Evolutionary conservation across 202 grass and related monocot genomes (phyloP).

Genomic region (Miscanthus sacchariflorus): DNA sequence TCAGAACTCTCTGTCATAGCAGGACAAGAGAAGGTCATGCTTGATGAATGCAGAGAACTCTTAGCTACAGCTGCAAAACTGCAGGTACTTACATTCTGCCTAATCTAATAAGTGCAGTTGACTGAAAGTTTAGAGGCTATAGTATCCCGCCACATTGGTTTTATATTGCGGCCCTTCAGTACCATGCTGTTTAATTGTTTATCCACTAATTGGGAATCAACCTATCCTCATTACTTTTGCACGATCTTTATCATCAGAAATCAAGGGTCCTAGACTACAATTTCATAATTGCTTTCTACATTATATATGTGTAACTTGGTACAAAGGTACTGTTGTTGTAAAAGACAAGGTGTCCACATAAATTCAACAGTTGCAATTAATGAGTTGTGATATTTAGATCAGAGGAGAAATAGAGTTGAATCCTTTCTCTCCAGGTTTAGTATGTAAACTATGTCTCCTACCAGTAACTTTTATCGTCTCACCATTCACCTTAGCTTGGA

Average conservation of each 20-base stretch:
- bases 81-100: constrained; percentile 60
- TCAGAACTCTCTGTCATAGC: constrained; percentile 69
- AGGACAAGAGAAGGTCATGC: constrained; percentile 76
- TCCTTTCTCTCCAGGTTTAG: not conserved
- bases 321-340: too few relatives aligned
- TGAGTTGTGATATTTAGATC: not conserved
- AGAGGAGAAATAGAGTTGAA: not conserved
- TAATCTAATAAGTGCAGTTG: not conserved
- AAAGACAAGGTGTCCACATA: not conserved
- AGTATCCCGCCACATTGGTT: not conserved
- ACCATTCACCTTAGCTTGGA: not conserved
- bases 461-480: not conserved
- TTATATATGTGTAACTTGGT: not conserved
- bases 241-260: not conserved
- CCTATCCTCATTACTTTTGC: not conserved
- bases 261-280: too few relatives aligned
- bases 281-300: not conserved
- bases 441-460: not conserved
- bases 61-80: constrained; percentile 67
- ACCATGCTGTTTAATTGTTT: not conserved
- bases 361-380: not conserved
- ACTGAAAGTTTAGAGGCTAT: not conserved
- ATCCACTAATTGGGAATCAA: not conserved
- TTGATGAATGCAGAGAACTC: constrained; percentile 86
- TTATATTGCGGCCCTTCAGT: not conserved